Conservation (phyloP, 179 eudicot genomes). For the Drosera spatulata region DNA sequence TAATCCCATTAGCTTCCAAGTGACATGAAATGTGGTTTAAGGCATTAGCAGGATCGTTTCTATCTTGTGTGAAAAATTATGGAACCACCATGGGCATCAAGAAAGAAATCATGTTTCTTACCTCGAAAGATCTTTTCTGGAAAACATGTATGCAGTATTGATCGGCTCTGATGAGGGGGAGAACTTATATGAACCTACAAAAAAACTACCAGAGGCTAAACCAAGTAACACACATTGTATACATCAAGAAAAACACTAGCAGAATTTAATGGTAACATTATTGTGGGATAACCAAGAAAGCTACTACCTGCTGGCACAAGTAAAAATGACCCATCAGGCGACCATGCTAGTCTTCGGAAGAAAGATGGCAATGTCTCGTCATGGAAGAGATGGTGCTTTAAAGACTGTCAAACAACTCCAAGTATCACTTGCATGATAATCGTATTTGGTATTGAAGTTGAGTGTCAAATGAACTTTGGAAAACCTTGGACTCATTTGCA, state of each 20-base stretch:
- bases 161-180: conserved; percentile 57
- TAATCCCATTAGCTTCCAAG: no score
- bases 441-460: neutral
- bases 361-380: conserved; percentile 97
- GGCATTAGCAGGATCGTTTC: no score
- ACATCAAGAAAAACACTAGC: no score
- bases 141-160: conserved; percentile 73
- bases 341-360: conserved; percentile 95
- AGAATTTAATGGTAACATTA: no score
- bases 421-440: neutral
- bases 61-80: no score
- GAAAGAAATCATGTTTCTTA: conserved; percentile 13
- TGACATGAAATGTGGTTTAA: no score
- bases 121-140: conserved; percentile 93
- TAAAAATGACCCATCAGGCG: conserved; percentile 94
- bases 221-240: neutral
- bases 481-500: conserved; percentile 70
- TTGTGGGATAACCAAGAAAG: neutral
- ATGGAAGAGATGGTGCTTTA: conserved; percentile 72
- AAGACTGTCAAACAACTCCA: conserved; percentile 34
- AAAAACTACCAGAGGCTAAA: neutral
- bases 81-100: neutral
- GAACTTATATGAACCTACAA: conserved; percentile 67
- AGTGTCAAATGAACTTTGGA: neutral
- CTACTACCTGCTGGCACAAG: conserved; percentile 91